Base-by-base conservation (phyloP, 495 filamentous ascomycete species). In the Rusavskia elegans region DNA sequence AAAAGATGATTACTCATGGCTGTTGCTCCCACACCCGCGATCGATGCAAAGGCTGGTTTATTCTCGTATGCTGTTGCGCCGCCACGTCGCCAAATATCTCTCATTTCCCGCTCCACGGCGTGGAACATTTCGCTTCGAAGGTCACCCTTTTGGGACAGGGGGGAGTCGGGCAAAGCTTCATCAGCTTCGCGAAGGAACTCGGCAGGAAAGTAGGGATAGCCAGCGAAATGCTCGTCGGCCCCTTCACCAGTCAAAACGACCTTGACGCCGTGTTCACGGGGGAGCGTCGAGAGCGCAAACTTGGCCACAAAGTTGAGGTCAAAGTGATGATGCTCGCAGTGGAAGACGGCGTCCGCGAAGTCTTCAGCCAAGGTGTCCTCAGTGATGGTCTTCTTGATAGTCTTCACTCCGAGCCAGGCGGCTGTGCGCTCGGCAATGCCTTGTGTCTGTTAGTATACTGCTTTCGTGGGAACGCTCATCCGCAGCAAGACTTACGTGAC, bases 221-320 rank as follows among this genome's bases (percentile, higher is more conserved):
- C 74, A 16, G 60, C 67, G 50, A 79, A 76, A 55, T 71, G 62
- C 62, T 77, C 74, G 56, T 77, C 74, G 11, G 73, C 61, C n/a
- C 75, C 75, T 61, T 78, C 71, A 25, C 73, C 73, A 13, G 19
- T 75, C 3, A 79, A 60, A 9, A 77, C 62, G 10, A 77, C 74
- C 48, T 74, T 73, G 56, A 68, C 66, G 21, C 73, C 74, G 1
- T 63, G 45, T 44, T 71, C 62, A 14, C 63, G 61, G 1, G 67
- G 65, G 2, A 68, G 30, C 13, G 66, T 66, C 1, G 71, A 68
- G 13, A 79, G 59, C 7, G 66, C 68, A 48, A 68, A 63, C 58
- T 68, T 72, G 45, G 64, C 73, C 30, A 75, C 61, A 32, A 56
- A 68, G 56, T 77, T 75, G 20, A 76, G 66, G 55, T 77, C 69